phyloP scores from a whole-genome alignment of 768 basidiomycete species.

The Boletus rufocinnamomeus region DNA sequence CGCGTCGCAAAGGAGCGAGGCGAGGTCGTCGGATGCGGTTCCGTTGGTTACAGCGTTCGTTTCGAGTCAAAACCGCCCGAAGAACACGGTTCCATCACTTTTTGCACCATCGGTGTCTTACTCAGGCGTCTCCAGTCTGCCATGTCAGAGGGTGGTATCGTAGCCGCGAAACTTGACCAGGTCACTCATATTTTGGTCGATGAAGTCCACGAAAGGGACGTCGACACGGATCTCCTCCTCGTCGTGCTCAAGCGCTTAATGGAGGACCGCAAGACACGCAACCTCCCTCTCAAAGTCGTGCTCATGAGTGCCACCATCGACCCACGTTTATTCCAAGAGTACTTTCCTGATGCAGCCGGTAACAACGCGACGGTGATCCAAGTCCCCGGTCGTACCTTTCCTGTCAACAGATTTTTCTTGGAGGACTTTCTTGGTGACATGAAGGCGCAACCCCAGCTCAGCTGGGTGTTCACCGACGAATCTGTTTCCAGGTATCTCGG shows the following conservation, averaged over 20 bases:
- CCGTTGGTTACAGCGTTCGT: slow-evolving; percentile 90
- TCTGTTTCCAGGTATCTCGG: slow-evolving; percentile 69
- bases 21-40: slow-evolving; percentile 59
- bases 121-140: slow-evolving; percentile 82
- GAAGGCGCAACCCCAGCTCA: slow-evolving; percentile 36
- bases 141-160: slow-evolving; percentile 45
- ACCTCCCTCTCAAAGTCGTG: slow-evolving; percentile 78
- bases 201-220: slow-evolving; percentile 94
- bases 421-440: slow-evolving; percentile 72
- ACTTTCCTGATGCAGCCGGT: slow-evolving; percentile 70
- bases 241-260: slow-evolving; percentile 86
- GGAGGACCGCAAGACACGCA: slow-evolving; percentile 66
- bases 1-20: slow-evolving; percentile 90
- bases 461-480: slow-evolving; percentile 74
- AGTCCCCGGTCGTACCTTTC: slow-evolving; percentile 90
- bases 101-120: slow-evolving; percentile 92
- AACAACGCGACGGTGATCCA: slow-evolving; percentile 70
- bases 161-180: slow-evolving; percentile 56
- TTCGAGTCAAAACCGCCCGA: slow-evolving; percentile 83
- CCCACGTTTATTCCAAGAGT: slow-evolving; percentile 82
- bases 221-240: slow-evolving; percentile 88
- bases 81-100: slow-evolving; percentile 82
- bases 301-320: slow-evolving; percentile 98
- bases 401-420: slow-evolving; percentile 79
- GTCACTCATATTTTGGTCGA: slow-evolving; percentile 92